These are phyloP conservation scores for Gossypium trilobum DNA, from an alignment of 441 rosid genomes.

Conservation along the genomic window DNA sequence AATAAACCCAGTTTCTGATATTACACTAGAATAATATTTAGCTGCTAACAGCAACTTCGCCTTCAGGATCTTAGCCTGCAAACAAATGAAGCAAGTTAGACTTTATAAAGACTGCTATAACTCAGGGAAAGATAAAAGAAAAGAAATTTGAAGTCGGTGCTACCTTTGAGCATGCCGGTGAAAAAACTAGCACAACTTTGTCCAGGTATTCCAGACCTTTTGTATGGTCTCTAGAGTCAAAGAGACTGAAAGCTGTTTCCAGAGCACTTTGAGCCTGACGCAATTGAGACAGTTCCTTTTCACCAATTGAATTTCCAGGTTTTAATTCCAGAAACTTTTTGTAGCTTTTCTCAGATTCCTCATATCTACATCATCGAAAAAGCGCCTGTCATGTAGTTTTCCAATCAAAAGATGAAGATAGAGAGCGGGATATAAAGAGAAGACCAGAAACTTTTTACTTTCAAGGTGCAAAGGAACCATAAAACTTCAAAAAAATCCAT, in stretches of 20 bases:
- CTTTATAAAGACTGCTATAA: not conserved
- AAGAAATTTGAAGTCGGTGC: slow-evolving; percentile 1
- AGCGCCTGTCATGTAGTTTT: slow-evolving; percentile 15
- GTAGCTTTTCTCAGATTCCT: slow-evolving; percentile 71
- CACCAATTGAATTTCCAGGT: slow-evolving; percentile 57
- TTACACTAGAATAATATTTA: slow-evolving; percentile 68
- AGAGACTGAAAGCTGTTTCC: slow-evolving; percentile 55
- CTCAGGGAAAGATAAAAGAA: not conserved
- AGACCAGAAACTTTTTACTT: not conserved
- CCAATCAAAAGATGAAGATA: not conserved
- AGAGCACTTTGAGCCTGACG: slow-evolving; percentile 75
- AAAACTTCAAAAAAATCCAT: not conserved
- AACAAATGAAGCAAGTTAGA: not conserved
- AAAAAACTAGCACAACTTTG: slow-evolving; percentile 81
- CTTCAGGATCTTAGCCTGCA: not conserved
- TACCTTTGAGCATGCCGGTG: slow-evolving; percentile 83
- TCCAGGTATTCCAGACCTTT: slow-evolving; percentile 74
- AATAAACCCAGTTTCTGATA: slow-evolving; percentile 73
- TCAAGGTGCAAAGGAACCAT: not conserved
- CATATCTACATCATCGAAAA: slow-evolving; percentile 54
- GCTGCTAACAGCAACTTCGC: slow-evolving; percentile 52
- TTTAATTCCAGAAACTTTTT: slow-evolving; percentile 53
- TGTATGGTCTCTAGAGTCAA: slow-evolving; percentile 50
- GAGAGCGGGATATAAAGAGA: slow-evolving; percentile 14
- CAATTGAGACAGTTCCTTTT: slow-evolving; percentile 86